Base-by-base conservation (phyloP, 1,139 yeast species). In the Kurtzmaniella quercitrusa region DNA sequence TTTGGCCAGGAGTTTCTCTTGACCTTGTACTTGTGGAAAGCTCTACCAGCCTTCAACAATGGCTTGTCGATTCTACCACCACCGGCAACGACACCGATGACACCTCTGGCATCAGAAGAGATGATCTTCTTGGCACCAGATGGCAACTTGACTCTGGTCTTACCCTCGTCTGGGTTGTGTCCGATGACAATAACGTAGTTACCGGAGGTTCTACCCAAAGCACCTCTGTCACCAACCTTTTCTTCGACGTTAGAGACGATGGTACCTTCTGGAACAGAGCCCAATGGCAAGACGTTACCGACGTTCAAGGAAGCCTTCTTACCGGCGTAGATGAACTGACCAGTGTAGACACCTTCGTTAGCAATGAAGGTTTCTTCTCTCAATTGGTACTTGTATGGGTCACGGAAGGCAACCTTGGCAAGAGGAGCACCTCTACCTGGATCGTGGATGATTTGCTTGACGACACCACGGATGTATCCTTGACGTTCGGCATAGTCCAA, bases 371-470 rank as follows among this genome's bases (percentile, higher is more conserved):
- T 91, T 81, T 93, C 98, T 76, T 89, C 96, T 80, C 95, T 90
- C 75, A 85, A 79, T 81, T 85, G 91, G 89, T 85, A 91, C 81
- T 81, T 88, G 95, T 93, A 91, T 75, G 98, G 98, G 77, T 93
- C 98, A 75, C 98, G 89, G 97, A 93, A 93, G 58, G 80, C 93
- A 73, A 93, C 96, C 82, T 88, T 91, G 67, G 98, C 98, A 70
- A 93, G 85, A 71, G 98, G 98, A 73, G 98, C 98, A 82, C 98
- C 98, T 79, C 98, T 86, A 76, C 98, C 98, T 68, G 98, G 94
- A 45, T 93, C 98, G 82, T 93, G 98, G 78, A 93, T 81, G 78
- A 93, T 93, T 77, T 86, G 94, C 85, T 91, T 91, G 63, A 93
- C 98, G 61, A 93, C 83, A 79, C 98, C 98, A 79, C 98, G 95